Evolutionary conservation across 139 green algal genomes (phyloP).

Genomic region (Tetraselmis chui): DNA sequence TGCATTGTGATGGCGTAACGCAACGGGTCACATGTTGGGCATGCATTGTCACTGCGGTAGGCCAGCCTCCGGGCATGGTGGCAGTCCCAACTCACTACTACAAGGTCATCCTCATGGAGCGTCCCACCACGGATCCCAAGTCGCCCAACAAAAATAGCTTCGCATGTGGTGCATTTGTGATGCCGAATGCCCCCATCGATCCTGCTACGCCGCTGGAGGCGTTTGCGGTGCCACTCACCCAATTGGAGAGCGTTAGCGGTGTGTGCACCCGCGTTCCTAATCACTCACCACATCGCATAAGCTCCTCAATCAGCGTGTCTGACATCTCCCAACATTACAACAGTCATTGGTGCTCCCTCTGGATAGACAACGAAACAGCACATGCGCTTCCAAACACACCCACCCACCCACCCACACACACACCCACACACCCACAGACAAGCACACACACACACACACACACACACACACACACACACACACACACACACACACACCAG

Average conservation of each 20-base stretch:
- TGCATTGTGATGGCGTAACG: too few species aligned
- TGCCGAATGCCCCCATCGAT: constrained; percentile 74
- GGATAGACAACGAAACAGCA: background rate
- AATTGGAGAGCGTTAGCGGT: constrained; percentile 65
- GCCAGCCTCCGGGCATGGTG: constrained; percentile 61
- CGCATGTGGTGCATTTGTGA: constrained; percentile 62
- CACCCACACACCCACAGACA: too few species aligned
- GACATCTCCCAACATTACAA: background rate
- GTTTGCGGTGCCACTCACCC: constrained; percentile 64
- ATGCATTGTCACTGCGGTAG: constrained; percentile 22
- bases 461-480: background rate
- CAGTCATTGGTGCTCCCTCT: too few species aligned
- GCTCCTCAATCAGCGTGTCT: background rate
- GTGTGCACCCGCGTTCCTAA: background rate
- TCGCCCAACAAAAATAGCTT: background rate
- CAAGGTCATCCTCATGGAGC: constrained; percentile 61
- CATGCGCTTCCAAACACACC: background rate
- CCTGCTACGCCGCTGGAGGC: constrained; percentile 54
- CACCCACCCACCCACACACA: background rate
- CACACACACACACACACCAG: background rate
- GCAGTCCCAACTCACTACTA: constrained; percentile 90
- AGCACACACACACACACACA: too few species aligned
- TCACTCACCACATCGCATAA: background rate
- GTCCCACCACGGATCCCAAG: background rate
- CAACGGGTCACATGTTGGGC: too few species aligned